Conservation (phyloP, 129 eudicot species). For the Calendula officinalis region DNA sequence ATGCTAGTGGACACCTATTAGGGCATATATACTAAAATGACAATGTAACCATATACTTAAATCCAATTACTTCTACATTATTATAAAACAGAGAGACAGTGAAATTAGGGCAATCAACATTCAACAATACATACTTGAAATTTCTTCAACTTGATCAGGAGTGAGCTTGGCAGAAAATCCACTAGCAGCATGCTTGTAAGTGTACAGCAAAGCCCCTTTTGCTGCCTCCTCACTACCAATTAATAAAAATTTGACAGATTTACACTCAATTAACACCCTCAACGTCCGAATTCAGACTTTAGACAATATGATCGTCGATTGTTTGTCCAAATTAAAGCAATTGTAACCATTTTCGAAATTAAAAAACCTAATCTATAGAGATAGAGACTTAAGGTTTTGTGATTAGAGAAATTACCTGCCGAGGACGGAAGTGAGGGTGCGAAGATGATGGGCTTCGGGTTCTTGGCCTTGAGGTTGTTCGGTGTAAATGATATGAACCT, state of each 20-base stretch:
- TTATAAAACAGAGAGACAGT: constrained; percentile 5
- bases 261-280: no score
- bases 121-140: constrained; percentile 46
- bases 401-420: background rate
- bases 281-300: no score
- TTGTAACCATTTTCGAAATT: no score
- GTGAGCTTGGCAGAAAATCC: constrained; percentile 88
- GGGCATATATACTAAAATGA: no score
- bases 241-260: background rate
- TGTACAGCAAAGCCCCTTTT: constrained; percentile 60
- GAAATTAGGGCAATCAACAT: background rate
- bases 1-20: no score
- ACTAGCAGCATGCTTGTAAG: constrained; percentile 71
- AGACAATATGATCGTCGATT: no score
- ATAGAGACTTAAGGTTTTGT: no score
- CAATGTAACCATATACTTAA: background rate
- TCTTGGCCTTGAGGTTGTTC: background rate
- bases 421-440: background rate
- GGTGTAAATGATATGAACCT: background rate
- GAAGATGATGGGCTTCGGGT: background rate
- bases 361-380: no score
- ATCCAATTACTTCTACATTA: background rate
- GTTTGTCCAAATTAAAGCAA: no score
- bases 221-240: constrained; percentile 79
- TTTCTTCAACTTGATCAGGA: constrained; percentile 59